Evolutionary conservation across 805 yeast species (phyloP).

Genomic region (Candida suzukii): DNA sequence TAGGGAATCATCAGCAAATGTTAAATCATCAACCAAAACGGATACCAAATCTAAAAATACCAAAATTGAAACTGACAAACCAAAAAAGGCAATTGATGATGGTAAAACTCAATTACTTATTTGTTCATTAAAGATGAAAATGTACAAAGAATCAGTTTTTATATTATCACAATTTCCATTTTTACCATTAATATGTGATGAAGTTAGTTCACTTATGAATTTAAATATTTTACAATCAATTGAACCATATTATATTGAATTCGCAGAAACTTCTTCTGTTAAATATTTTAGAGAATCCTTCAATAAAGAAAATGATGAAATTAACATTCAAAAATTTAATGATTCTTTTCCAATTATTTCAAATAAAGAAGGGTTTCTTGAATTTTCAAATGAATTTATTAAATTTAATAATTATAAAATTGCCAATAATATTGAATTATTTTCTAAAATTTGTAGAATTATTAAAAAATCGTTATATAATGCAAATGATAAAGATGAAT

Average conservation of each 20-base stretch:
- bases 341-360: constrained; percentile 28
- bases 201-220: constrained; percentile 38
- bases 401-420: constrained; percentile 50
- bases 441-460: constrained; percentile 58
- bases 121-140: constrained; percentile 49
- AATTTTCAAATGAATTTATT: constrained; percentile 41
- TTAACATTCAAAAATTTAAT: background rate
- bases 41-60: background rate
- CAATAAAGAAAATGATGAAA: background rate
- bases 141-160: constrained; percentile 54
- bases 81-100: constrained; percentile 1
- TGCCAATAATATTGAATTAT: constrained; percentile 38
- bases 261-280: background rate
- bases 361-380: constrained; percentile 36
- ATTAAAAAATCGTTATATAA: constrained; percentile 21
- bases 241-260: constrained; percentile 34
- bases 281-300: background rate
- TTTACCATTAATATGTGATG: constrained; percentile 46
- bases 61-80: constrained; percentile 9
- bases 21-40: background rate
- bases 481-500: constrained; percentile 14
- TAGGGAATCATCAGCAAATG: background rate
- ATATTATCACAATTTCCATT: constrained; percentile 57
- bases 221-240: constrained; percentile 43
- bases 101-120: constrained; percentile 43